Evolutionary conservation across 2,329 filamentous ascomycete species (phyloP).

Genomic region (Pseudogymnoascus sp.): DNA sequence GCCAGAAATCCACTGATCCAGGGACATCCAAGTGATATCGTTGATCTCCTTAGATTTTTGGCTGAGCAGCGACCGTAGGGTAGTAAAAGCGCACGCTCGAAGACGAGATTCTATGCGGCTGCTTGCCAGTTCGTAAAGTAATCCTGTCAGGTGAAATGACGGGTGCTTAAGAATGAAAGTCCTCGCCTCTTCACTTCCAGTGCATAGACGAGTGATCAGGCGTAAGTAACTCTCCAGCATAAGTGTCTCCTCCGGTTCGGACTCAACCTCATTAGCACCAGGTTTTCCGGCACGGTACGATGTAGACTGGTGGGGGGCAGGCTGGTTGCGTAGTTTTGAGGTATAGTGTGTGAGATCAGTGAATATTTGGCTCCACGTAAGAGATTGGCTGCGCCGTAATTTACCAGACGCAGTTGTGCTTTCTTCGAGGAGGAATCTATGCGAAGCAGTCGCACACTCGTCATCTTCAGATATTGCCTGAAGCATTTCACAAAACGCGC

Average conservation of each 20-base stretch:
- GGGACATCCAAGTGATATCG: conserved; percentile 67
- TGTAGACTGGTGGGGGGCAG: conserved; percentile 46
- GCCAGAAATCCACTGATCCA: conserved; percentile 75
- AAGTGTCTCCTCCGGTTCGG: conserved; percentile 85
- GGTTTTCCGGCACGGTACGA: conserved; percentile 54
- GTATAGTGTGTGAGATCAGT: conserved; percentile 82
- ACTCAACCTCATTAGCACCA: conserved; percentile 61
- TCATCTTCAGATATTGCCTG: conserved; percentile 79
- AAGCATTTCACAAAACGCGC: conserved; percentile 94
- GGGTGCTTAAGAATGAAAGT: conserved; percentile 62
- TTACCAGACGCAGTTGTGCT: conserved; percentile 66
- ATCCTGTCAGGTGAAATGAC: conserved; percentile 62
- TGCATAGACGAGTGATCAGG: conserved; percentile 73
- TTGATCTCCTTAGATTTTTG: conserved; percentile 63
- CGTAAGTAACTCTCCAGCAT: conserved; percentile 94
- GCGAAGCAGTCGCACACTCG: conserved; percentile 74
- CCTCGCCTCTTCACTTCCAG: conserved; percentile 65
- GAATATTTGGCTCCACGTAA: conserved; percentile 92
- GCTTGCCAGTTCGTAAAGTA: conserved; percentile 72
- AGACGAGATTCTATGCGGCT: conserved; percentile 70
- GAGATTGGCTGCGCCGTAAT: conserved; percentile 71
- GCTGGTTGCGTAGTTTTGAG: conserved; percentile 67
- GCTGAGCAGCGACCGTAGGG: conserved; percentile 67
- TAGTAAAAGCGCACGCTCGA: conserved; percentile 75
- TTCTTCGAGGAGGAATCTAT: conserved; percentile 86